phyloP scores from a whole-genome alignment of 495 filamentous ascomycete genomes.

The Neurospora sp. region DNA sequence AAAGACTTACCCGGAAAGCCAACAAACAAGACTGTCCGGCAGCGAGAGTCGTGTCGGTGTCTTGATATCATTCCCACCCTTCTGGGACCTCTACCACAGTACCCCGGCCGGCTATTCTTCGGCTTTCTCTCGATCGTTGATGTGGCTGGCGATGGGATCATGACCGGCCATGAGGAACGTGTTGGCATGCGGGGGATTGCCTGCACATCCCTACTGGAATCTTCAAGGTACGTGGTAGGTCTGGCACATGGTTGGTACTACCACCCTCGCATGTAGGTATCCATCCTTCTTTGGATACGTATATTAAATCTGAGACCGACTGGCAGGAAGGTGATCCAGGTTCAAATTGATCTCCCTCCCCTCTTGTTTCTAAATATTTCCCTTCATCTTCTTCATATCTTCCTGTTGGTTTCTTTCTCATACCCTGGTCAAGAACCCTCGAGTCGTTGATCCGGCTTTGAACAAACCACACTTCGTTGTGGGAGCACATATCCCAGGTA shows the following conservation, averaged over 20 bases:
- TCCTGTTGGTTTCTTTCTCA: too few species aligned
- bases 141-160: not conserved
- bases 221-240: not conserved
- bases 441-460: not conserved
- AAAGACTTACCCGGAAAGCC: not conserved
- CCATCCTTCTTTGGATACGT: not conserved
- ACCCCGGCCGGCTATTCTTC: not conserved
- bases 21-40: not conserved
- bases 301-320: not conserved
- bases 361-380: not conserved
- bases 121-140: not conserved
- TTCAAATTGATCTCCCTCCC: not conserved
- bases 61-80: not conserved
- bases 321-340: not conserved
- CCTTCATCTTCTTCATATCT: too few species aligned
- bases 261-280: not conserved
- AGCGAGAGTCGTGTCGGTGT: not conserved
- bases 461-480: not conserved
- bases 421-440: too few species aligned
- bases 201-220: not conserved
- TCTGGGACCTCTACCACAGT: not conserved
- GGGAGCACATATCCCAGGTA: not conserved
- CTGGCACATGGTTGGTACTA: not conserved
- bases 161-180: not conserved
- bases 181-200: not conserved